These are phyloP conservation scores for Colletotrichum australisinense DNA, from an alignment of 2,329 filamentous ascomycete species.

Conservation along the genomic window DNA sequence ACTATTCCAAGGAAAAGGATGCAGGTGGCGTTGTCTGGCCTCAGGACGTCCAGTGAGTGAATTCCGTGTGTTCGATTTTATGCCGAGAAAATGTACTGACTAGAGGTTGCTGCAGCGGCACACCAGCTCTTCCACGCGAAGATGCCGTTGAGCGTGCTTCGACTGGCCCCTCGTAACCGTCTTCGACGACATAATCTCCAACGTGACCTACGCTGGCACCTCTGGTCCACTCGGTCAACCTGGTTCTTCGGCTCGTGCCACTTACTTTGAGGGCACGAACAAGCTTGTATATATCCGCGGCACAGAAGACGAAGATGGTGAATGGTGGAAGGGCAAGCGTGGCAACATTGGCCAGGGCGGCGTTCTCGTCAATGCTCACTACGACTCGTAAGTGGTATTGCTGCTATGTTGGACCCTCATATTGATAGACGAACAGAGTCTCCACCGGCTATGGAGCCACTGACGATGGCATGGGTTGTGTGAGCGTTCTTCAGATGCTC, in stretches of 20 bases:
- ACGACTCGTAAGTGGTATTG: slow-evolving; percentile 70
- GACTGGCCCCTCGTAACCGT: slow-evolving; percentile 66
- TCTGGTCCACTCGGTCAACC: background rate
- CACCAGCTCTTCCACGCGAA: background rate
- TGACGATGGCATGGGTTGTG: slow-evolving; percentile 90
- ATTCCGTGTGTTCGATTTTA: background rate
- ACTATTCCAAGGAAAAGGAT: slow-evolving; percentile 54
- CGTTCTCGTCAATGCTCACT: slow-evolving; percentile 94
- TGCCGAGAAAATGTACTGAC: background rate
- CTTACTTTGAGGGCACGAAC: slow-evolving; percentile 94
- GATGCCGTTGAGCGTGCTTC: slow-evolving; percentile 30
- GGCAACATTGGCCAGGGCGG: slow-evolving; percentile 73
- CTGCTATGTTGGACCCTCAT: background rate
- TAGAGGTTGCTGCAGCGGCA: background rate
- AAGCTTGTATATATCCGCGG: slow-evolving; percentile 93
- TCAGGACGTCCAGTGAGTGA: slow-evolving; percentile 35
- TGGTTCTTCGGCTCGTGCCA: slow-evolving; percentile 47
- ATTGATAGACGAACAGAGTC: slow-evolving; percentile 65
- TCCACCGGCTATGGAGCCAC: slow-evolving; percentile 93
- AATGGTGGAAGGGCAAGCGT: slow-evolving; percentile 74
- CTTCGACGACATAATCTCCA: slow-evolving; percentile 83
- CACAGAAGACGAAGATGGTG: slow-evolving; percentile 75
- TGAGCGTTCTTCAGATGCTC: slow-evolving; percentile 87
- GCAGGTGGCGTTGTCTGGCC: slow-evolving; percentile 45
- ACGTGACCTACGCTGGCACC: slow-evolving; percentile 70